Evolutionary conservation across 345 rosid genomes (phyloP), one percentile per base, ranked within the genome.

Genomic region (Noccaea caerulescens): DNA sequence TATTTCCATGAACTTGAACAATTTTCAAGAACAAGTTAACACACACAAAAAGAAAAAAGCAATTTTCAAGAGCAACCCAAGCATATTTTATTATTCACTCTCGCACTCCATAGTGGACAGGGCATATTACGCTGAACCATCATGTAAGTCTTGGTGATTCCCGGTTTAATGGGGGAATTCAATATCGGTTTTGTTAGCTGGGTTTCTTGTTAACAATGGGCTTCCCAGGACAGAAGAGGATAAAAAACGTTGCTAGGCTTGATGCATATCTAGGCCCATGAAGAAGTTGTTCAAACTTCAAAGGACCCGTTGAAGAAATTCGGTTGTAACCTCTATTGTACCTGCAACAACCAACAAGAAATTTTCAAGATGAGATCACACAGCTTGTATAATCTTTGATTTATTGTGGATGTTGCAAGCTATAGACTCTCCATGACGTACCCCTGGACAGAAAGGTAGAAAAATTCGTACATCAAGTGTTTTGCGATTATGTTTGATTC

Each of bases 311-410:
- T 20, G 23, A 20, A 20, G 2, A 20, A 20, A 20, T 34, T 55
- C 25, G 13, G 41, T 13, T 33, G 10, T 55, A 33, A 8, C 59
- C 59, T 55, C 39, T 54, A 56, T 13, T 34, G 8, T 43, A 43
- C 13, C 6, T 43, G 47, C 47, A 43, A 43, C 16, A 27, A 27
- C 30, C 30, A 27, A 27, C 30, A 38, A 43, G 10, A 55, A 36
- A 11, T 33, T 42, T 33, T 13, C 42, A 34, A 56, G 61, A 56
- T 13, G 18, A 49, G 9, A 56, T 56, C 61, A 56, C n/a, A 56
- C 42, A 36, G 43, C 61, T 55, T 55, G 14, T n/a, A 8, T 7
- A 55, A 11, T 14, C 60, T 33, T 55, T 33, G 23, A 13, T 55
- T 13, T 14, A 13, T 55, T 13, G 25, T 43, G 7, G 16, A n/a